Evolutionary conservation across 2,329 filamentous ascomycete genomes (phyloP).

Genomic region (Neoarthrinium moseri): DNA sequence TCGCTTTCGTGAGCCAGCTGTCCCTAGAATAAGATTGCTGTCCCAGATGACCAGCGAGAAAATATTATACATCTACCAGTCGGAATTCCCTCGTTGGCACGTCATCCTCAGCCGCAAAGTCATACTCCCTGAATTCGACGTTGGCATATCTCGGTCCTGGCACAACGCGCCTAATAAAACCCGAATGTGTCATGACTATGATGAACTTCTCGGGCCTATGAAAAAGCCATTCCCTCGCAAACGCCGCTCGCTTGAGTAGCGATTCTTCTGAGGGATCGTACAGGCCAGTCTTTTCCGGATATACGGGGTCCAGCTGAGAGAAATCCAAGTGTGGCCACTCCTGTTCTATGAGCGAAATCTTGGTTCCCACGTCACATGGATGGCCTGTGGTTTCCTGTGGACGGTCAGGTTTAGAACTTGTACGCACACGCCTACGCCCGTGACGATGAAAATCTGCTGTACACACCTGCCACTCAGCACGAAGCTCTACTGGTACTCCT

Average conservation of each 20-base stretch:
- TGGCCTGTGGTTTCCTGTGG: conserved; percentile 28
- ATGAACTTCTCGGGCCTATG: conserved; percentile 26
- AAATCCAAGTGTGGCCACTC: conserved; percentile 30
- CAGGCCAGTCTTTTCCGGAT: conserved; percentile 29
- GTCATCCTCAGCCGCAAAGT: conserved; percentile 13
- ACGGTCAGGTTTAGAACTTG: background rate
- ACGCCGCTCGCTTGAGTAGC: conserved; percentile 20
- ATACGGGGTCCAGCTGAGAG: conserved; percentile 27
- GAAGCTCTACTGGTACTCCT: conserved; percentile 25
- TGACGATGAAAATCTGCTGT: background rate
- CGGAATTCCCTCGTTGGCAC: background rate
- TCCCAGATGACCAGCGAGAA: too few relatives aligned
- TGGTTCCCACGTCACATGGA: conserved; percentile 27
- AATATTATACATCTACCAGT: background rate
- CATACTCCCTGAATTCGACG: conserved; percentile 26
- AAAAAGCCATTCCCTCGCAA: conserved; percentile 27
- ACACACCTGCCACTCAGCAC: conserved; percentile 32
- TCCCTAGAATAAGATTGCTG: background rate
- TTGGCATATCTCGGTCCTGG: conserved; percentile 25
- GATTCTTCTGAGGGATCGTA: conserved; percentile 27
- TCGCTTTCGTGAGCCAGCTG: too few relatives aligned
- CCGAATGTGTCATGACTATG: conserved; percentile 30
- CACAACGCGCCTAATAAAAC: conserved; percentile 26
- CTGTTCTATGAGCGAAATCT: conserved; percentile 18
- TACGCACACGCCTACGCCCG: background rate